Evolutionary conservation across 352 stramenopile species (phyloP).

Genomic region (Phytophthora syringae): DNA sequence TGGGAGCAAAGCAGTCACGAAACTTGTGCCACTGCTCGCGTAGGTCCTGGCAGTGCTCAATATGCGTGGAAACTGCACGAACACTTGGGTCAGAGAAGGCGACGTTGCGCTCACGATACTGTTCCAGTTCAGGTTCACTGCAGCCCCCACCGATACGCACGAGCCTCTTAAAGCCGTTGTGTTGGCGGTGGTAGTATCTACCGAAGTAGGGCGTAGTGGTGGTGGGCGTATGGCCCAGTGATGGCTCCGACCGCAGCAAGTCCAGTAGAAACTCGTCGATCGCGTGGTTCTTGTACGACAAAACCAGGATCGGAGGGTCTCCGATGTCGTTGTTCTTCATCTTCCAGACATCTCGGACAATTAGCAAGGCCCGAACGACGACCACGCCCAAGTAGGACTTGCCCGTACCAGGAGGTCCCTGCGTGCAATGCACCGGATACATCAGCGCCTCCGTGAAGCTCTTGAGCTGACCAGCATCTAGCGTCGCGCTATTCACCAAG

Average conservation of each 20-base stretch:
- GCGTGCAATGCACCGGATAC: slow-evolving; percentile 86
- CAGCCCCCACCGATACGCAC: slow-evolving; percentile 75
- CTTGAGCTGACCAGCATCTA: slow-evolving; percentile 76
- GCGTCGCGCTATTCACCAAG: slow-evolving; percentile 59
- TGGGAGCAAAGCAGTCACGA: slow-evolving; percentile 36
- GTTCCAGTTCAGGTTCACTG: slow-evolving; percentile 59
- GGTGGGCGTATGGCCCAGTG: slow-evolving; percentile 30
- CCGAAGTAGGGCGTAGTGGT: slow-evolving; percentile 11
- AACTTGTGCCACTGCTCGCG: slow-evolving; percentile 47
- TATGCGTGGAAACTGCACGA: slow-evolving; percentile 22
- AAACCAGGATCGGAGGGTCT: slow-evolving; percentile 77
- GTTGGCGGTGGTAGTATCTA: slow-evolving; percentile 36
- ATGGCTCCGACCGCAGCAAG: slow-evolving; percentile 62
- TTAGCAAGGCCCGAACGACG: slow-evolving; percentile 77
- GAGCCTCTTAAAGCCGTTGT: slow-evolving; percentile 47
- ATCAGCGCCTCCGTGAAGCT: slow-evolving; percentile 78
- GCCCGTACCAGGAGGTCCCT: slow-evolving; percentile 87
- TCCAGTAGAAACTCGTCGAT: slow-evolving; percentile 89
- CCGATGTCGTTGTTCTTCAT: slow-evolving; percentile 64
- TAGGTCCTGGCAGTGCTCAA: slow-evolving; percentile 40
- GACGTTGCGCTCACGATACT: slow-evolving; percentile 49
- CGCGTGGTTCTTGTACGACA: slow-evolving; percentile 91
- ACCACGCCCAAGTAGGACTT: slow-evolving; percentile 92
- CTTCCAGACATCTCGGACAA: slow-evolving; percentile 81
- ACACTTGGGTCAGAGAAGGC: slow-evolving; percentile 38